A percentile compares a stretch with the other conserved stretches of the same genome.
phyloP scores from a whole-genome alignment of 2,329 filamentous ascomycete genomes.

The Stromatinia cepivora region DNA sequence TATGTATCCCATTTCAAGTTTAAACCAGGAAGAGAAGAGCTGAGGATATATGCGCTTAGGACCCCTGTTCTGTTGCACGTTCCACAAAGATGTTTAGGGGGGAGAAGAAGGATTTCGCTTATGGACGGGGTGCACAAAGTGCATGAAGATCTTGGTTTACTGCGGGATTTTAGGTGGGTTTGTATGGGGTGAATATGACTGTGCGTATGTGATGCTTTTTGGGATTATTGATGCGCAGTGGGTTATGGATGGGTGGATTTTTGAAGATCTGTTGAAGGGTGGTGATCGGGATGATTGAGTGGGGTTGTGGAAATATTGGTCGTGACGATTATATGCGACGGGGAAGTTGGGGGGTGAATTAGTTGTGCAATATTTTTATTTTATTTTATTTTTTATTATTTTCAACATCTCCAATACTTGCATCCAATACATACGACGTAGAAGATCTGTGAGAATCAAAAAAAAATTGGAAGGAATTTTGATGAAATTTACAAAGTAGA shows the following conservation, averaged over 20 bases:
- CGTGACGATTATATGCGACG: neutral
- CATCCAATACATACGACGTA: neutral
- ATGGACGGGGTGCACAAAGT: neutral
- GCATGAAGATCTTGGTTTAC: neutral
- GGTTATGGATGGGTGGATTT: neutral
- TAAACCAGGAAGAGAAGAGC: neutral
- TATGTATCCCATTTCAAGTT: neutral
- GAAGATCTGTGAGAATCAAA: neutral
- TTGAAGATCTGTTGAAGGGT: neutral
- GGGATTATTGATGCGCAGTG: neutral
- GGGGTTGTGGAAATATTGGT: neutral
- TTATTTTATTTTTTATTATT: too few species aligned
- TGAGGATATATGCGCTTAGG: neutral
- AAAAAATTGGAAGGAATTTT: neutral
- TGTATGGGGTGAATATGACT: too few species aligned
- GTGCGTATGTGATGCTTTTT: neutral
- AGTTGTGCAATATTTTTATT: neutral
- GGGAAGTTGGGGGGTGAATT: neutral
- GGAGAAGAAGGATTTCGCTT: neutral
- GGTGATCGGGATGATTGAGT: neutral
- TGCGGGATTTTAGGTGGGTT: neutral
- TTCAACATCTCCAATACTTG: fast-evolving
- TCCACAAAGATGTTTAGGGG: neutral
- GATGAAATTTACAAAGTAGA: neutral
- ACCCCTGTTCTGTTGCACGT: neutral